Conservation (phyloP, 108 stramenopile genomes). For the Conticribra guillardii region DNA sequence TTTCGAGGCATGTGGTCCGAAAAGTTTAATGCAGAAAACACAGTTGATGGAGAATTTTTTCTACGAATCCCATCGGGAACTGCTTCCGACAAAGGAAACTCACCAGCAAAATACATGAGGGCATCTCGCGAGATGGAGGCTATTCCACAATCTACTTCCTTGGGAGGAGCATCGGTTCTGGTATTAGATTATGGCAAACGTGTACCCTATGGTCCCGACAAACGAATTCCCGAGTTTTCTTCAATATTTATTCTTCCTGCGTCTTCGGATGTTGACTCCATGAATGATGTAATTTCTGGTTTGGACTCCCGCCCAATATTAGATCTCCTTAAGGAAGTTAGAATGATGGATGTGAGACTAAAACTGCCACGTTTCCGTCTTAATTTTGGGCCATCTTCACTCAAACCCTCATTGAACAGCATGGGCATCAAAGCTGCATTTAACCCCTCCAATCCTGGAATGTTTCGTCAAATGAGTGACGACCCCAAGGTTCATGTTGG, state of each 20-base stretch:
- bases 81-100: not conserved
- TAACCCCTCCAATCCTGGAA: not conserved
- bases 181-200: constrained; percentile 36
- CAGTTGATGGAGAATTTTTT: constrained; percentile 7
- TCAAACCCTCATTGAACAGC: constrained; percentile 11
- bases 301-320: constrained; percentile 6
- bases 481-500: constrained; percentile 27
- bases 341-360: constrained; percentile 6
- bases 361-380: constrained; percentile 35
- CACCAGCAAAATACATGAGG: constrained; percentile 23
- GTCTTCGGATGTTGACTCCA: constrained; percentile 14
- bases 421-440: constrained; percentile 35
- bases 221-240: constrained; percentile 18
- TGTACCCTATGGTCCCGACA: not conserved
- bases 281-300: constrained; percentile 10
- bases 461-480: constrained; percentile 25
- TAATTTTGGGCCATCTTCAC: constrained; percentile 11
- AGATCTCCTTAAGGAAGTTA: constrained; percentile 21
- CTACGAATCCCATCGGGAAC: not conserved
- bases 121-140: constrained; percentile 23
- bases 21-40: constrained; percentile 16
- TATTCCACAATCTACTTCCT: not conserved
- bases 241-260: constrained; percentile 36
- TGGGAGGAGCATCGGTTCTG: constrained; percentile 26
- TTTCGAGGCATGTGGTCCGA: constrained; percentile 43